These are phyloP conservation scores for Exophiala sideris DNA, from an alignment of 2,329 filamentous ascomycete species.

Conservation along the genomic window DNA sequence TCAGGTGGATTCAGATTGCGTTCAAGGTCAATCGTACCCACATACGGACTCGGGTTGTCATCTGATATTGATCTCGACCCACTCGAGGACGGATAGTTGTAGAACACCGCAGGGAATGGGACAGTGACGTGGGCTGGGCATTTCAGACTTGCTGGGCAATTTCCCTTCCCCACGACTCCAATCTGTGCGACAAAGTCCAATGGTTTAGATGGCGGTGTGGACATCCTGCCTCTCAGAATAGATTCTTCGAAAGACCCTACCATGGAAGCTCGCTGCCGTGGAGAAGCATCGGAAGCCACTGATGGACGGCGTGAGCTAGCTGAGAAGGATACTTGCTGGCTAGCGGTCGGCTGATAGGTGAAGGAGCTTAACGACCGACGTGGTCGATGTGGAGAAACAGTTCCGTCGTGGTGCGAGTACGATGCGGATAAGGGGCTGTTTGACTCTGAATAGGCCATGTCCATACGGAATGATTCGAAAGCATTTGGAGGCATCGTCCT, in stretches of 20 bases:
- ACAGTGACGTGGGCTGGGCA: slow-evolving; percentile 89
- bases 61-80: slow-evolving; percentile 63
- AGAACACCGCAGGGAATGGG: slow-evolving; percentile 92
- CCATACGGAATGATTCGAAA: slow-evolving; percentile 49
- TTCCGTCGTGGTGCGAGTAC: slow-evolving; percentile 55
- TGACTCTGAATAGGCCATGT: slow-evolving; percentile 35
- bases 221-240: slow-evolving; percentile 92
- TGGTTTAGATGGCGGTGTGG: slow-evolving; percentile 87
- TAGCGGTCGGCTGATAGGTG: slow-evolving; percentile 44
- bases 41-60: slow-evolving; percentile 92
- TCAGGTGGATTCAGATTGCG: slow-evolving; percentile 63
- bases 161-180: slow-evolving; percentile 82
- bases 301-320: slow-evolving; percentile 64
- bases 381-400: slow-evolving; percentile 58
- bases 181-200: slow-evolving; percentile 93
- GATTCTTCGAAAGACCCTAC: slow-evolving; percentile 98
- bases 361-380: slow-evolving; percentile 69
- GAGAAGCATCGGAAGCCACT: slow-evolving; percentile 68
- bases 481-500: slow-evolving; percentile 68
- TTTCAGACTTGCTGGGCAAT: slow-evolving; percentile 78
- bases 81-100: slow-evolving; percentile 74
- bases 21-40: slow-evolving; percentile 87
- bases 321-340: slow-evolving; percentile 52
- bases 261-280: slow-evolving; percentile 87
- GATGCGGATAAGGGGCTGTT: slow-evolving; percentile 38